Conservation (phyloP, 2,329 filamentous ascomycete genomes). For the Pestalotiopsis fici region DNA sequence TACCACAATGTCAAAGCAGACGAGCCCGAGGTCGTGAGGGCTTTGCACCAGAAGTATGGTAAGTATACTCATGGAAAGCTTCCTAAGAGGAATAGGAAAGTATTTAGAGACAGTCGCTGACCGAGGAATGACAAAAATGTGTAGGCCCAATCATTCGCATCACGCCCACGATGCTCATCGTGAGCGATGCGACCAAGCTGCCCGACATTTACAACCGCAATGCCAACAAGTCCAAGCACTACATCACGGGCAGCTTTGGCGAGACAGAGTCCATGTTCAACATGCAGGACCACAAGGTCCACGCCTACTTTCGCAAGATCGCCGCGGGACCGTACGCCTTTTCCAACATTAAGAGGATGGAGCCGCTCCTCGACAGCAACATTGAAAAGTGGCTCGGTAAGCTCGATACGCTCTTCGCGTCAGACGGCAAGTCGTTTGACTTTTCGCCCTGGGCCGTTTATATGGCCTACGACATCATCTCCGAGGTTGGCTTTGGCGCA, state of each 20-base stretch:
- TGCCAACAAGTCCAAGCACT: conserved; percentile 59
- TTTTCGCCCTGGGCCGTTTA: conserved; percentile 57
- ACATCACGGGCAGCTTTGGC: conserved; percentile 59
- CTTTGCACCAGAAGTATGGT: conserved; percentile 51
- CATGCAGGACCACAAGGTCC: conserved; percentile 52
- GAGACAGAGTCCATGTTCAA: conserved; percentile 58
- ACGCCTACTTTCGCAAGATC: conserved; percentile 54
- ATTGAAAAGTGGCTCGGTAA: conserved; percentile 51
- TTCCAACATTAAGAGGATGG: conserved; percentile 59
- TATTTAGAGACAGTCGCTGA: not conserved
- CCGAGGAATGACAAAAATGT: not conserved
- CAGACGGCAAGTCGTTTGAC: conserved; percentile 47
- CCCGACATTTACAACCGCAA: conserved; percentile 57
- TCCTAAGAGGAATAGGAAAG: too few relatives aligned
- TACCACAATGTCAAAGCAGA: conserved; percentile 50
- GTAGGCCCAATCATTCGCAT: conserved; percentile 53
- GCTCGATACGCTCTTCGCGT: conserved; percentile 47
- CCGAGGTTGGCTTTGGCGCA: conserved; percentile 55
- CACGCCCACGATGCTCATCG: conserved; percentile 52
- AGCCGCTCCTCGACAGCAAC: conserved; percentile 52
- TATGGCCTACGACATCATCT: conserved; percentile 60
- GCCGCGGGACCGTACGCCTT: conserved; percentile 57
- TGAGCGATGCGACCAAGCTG: conserved; percentile 53
- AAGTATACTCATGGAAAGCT: too few relatives aligned
- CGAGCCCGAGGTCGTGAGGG: conserved; percentile 41